Evolutionary conservation across 148 eudicot genomes (phyloP), one percentile per base, ranked within the genome.

Genomic region (Chenopodium suecicum): DNA sequence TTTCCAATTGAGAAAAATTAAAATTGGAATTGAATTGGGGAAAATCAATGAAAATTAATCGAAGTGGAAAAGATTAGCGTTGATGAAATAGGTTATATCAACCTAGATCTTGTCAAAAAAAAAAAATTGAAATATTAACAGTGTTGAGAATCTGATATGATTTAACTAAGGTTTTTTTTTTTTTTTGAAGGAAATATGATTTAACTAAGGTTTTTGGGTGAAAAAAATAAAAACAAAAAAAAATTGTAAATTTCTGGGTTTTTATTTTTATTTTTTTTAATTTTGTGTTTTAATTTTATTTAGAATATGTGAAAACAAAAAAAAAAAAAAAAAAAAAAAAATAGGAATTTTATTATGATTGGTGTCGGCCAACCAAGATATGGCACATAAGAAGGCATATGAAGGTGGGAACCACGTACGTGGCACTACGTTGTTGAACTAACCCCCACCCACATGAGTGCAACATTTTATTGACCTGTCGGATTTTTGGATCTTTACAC

Each of bases 351-450:
- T 20, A 7, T 60, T 9, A 48, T 41, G 54, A 22, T 44, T 73
- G 54, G 58, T 9, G 60, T 47, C 19, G 27, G 41, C 76, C 76
- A 73, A 73, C 60, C 58, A 73, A 73, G 60, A 73, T 41, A 10
- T 48, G 76, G 60, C 32, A 73, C 76, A 23, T 48, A 73, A 32
- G 1, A 23, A 48, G 32, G 14, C 76, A 73, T 73, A 60, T 73
- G 76, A 70, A 22, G 3, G 58, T 73, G 60, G 76, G 34, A 46
- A 6, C 0, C 44, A 70, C 32, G 31, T 46, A 44, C 7, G 76
- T 72, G 75, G 54, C 52, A 72, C 22, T 58, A n/a, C 31, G 5
- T 72, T 9, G 75, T 72, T 72, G 27, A 72, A 72, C 75, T 72
- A 65, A 72, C 75, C 54, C 54, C 54, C 54, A 11, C 12, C 13